Evolutionary conservation across 2,329 filamentous ascomycete species (phyloP), one percentile per base, ranked within the genome.

Genomic region (Colletotrichum acutatum): DNA sequence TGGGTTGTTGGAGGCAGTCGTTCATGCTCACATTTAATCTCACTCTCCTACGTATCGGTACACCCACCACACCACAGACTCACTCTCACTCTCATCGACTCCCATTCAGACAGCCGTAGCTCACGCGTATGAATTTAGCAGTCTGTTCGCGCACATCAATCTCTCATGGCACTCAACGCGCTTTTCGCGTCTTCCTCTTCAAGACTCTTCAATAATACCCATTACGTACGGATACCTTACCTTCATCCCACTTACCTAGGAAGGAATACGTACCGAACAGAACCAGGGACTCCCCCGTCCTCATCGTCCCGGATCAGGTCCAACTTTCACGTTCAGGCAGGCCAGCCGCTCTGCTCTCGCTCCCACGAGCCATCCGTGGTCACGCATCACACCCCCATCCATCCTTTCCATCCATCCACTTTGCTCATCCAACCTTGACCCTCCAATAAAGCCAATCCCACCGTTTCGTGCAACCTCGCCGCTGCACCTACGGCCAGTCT

Each of bases 371-470:
- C 42, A 49, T 49, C 42, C n/a, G 42, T 49, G 42, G 19, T 49
- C 42, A 49, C 42, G 42, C 59, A 26, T 62, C 37, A 30, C 59
- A 62, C 42, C 24, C 37, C 3, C 42, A 59, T 42, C 32, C 60
- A n/a, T 7, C 46, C 46, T 11, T 34, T 34, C 22, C 49, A 24
- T n/a, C 49, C 49, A 28, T 56, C 52, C 61, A 52, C 60, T 52
- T 34, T 64, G 30, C 46, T 34, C 61, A 26, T 53, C 61, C 59
- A 59, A 42, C 37, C 30, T 63, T 60, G 46, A 69, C 66, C 59
- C 66, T 72, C 59, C 58, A 69, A 72, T 72, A 60, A 72, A 54
- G 69, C 30, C 59, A 72, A 72, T 72, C 59, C 69, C 66, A 68
- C 66, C 66, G 54, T 69, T 69, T 72, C 64, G 59, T 72, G 69